Evolutionary conservation across 225 moss, liverwort and hornwort genomes (phyloP).

Genomic region (Pseudisothecium myosuroides): DNA sequence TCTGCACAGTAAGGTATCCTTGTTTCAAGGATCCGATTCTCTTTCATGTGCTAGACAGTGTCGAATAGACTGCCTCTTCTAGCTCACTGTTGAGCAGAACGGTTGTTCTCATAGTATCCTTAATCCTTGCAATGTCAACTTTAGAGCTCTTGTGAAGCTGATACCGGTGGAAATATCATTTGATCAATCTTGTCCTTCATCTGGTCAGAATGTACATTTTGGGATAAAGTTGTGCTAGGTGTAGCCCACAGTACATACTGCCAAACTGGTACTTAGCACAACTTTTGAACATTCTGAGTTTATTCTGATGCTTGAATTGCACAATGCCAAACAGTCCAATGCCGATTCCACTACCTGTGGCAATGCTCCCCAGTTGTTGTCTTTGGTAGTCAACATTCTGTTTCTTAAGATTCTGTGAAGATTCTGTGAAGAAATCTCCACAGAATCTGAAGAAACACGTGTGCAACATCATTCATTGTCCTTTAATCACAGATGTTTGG

Average conservation of each 20-base stretch:
- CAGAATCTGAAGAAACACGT: neutral
- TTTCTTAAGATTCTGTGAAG: neutral
- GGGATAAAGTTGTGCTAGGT: neutral
- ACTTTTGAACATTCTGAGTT: neutral
- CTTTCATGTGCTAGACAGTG: neutral
- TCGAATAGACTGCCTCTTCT: neutral
- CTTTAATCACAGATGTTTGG: neutral
- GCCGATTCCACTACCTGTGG: too few species aligned
- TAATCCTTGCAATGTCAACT: neutral
- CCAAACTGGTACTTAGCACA: neutral
- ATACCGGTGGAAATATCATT: neutral
- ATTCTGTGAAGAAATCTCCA: neutral
- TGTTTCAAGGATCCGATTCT: neutral
- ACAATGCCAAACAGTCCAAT: neutral
- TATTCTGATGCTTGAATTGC: neutral
- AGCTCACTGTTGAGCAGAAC: neutral
- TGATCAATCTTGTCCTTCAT: conserved; percentile 52
- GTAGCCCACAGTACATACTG: neutral
- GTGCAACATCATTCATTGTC: neutral
- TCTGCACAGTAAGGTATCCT: neutral
- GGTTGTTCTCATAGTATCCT: neutral
- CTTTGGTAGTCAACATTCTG: neutral
- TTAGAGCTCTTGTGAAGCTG: neutral
- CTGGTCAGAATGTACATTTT: conserved; percentile 9
- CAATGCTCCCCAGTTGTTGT: neutral